Conservation (phyloP, 495 filamentous ascomycete species). For the Tuber calosporum region DNA sequence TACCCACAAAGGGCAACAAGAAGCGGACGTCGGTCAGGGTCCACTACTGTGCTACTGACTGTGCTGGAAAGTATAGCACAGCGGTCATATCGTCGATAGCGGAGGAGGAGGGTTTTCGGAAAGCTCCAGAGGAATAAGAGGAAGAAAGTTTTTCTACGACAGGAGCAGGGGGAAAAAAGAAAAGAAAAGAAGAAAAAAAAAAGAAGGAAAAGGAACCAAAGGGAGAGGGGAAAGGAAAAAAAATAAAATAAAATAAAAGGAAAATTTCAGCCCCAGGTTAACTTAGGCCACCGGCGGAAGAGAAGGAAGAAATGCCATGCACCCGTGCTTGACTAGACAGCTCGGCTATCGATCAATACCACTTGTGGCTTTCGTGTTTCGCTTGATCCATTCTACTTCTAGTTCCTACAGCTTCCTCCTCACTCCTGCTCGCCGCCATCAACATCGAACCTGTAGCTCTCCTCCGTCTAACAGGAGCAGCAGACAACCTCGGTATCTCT, state of each 20-base stretch:
- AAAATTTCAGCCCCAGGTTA: conserved; percentile 24
- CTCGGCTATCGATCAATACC: conserved; percentile 34
- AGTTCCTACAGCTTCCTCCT: conserved; percentile 16
- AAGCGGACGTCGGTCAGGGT: background rate
- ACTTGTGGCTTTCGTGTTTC: conserved; percentile 34
- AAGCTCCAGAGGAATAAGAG: conserved; percentile 1
- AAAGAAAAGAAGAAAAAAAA: too few species aligned
- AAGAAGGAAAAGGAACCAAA: conserved; percentile 11
- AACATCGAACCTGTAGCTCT: background rate
- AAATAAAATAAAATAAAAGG: too few species aligned
- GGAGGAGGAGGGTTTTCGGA: background rate
- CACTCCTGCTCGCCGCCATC: background rate
- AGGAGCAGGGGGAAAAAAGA: background rate
- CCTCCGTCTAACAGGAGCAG: background rate
- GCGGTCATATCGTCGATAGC: background rate
- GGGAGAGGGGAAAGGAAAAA: background rate
- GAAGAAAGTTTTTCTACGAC: conserved; percentile 3
- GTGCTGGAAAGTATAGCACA: background rate
- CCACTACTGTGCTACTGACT: background rate
- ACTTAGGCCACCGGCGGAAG: conserved; percentile 11
- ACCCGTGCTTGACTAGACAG: conserved; percentile 36
- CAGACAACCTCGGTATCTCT: background rate
- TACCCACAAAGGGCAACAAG: background rate
- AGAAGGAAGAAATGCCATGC: conserved; percentile 30
- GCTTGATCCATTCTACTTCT: conserved; percentile 27